Conservation (phyloP, 495 filamentous ascomycete species). For the Penicillium antarcticum region DNA sequence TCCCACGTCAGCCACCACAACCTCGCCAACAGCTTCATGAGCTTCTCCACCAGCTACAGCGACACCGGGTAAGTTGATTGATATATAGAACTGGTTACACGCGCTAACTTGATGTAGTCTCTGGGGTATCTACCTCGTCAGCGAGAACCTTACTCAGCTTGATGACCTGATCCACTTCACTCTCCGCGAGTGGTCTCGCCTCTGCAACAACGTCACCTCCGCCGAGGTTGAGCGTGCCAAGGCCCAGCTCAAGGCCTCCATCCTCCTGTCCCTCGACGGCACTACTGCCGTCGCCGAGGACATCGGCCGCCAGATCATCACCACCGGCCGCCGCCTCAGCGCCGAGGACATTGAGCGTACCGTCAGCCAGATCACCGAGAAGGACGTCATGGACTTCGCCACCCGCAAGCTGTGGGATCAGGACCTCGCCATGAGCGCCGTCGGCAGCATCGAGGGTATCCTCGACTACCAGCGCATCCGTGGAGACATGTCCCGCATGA, state of each 20-base stretch:
- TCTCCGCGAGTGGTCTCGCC: slow-evolving; percentile 94
- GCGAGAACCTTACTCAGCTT: slow-evolving; percentile 77
- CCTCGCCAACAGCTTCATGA: slow-evolving; percentile 99
- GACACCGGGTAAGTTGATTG: slow-evolving; percentile 79
- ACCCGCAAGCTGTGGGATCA: slow-evolving; percentile 92
- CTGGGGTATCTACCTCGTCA: slow-evolving; percentile 99
- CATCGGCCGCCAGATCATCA: slow-evolving; percentile 97
- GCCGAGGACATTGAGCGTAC: slow-evolving; percentile 92
- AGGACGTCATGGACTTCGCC: slow-evolving; percentile 96
- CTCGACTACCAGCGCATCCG: slow-evolving; percentile 88
- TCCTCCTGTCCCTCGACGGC: slow-evolving; percentile 93
- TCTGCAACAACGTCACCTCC: slow-evolving; percentile 79
- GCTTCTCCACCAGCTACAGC: slow-evolving; percentile 98
- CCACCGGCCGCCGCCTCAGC: slow-evolving; percentile 84
- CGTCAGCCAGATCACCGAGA: slow-evolving; percentile 83
- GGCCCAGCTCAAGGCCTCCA: slow-evolving; percentile 97
- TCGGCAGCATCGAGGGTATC: slow-evolving; percentile 87
- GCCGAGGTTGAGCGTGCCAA: slow-evolving; percentile 97
- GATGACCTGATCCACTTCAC: slow-evolving; percentile 98
- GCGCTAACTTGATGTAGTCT: slow-evolving; percentile 55
- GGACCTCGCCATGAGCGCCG: slow-evolving; percentile 88
- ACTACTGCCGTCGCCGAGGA: slow-evolving; percentile 97
- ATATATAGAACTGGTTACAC: no score
- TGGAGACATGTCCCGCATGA: slow-evolving; percentile 85
- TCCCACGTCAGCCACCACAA: slow-evolving; percentile 86